Conservation (phyloP, 495 filamentous ascomycete species). For the Aspergillus steynii region DNA sequence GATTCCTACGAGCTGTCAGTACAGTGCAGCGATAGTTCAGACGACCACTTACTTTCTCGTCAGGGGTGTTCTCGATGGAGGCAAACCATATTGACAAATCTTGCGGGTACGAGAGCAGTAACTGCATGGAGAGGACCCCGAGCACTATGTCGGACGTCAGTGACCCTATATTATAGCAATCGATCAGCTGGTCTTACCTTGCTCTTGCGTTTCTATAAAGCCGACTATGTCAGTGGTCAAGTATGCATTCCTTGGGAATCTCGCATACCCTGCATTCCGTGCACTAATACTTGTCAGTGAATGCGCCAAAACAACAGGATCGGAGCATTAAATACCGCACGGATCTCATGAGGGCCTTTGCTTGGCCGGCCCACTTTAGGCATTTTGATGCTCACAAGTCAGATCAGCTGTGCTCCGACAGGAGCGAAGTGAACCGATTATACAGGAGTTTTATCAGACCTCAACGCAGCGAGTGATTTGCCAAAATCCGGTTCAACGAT, state of each 20-base stretch:
- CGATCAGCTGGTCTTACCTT: conserved; percentile 10
- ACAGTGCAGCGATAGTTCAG: not conserved
- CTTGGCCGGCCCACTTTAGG: too few relatives aligned
- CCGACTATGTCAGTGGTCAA: not conserved
- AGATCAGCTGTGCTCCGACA: too few relatives aligned
- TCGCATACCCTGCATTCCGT: conserved; percentile 24
- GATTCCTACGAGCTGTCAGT: conserved; percentile 16
- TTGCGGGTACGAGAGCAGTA: conserved; percentile 25
- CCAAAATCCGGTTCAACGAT: too few relatives aligned
- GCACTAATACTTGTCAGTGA: conserved; percentile 12
- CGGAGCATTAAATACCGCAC: not conserved
- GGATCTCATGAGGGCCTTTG: not conserved
- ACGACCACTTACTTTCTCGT: conserved; percentile 18
- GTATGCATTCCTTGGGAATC: not conserved
- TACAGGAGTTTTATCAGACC: too few relatives aligned
- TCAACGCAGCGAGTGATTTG: too few relatives aligned
- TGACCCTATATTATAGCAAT: not conserved
- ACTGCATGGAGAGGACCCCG: conserved; percentile 19
- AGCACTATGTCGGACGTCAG: conserved; percentile 11
- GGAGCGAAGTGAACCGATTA: too few relatives aligned
- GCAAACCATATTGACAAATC: conserved; percentile 17
- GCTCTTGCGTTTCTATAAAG: conserved; percentile 17
- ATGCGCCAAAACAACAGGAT: not conserved
- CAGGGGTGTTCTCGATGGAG: conserved; percentile 24
- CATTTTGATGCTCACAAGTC: too few relatives aligned